Conservation (phyloP, 2,329 filamentous ascomycete species). For the Diplodia sapinea region DNA sequence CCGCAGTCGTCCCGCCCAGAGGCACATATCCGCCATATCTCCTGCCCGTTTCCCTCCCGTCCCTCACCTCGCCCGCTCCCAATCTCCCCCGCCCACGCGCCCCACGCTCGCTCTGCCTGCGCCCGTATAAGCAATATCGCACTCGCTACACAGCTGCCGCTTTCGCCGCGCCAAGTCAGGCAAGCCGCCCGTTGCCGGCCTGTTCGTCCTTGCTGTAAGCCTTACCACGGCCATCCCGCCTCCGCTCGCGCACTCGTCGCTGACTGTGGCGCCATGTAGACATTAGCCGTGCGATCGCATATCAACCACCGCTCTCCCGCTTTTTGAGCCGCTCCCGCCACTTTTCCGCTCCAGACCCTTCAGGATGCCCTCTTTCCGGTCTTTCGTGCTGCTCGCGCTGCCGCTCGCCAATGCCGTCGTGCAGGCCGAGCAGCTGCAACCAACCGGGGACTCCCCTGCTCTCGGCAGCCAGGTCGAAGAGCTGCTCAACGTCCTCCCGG, state of each 20-base stretch:
- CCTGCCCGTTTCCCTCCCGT: neutral
- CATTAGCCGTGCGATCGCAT: constrained; percentile 9
- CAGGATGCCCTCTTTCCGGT: constrained; percentile 37
- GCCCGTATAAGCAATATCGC: constrained; percentile 14
- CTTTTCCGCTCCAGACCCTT: neutral
- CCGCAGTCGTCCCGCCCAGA: constrained; percentile 9
- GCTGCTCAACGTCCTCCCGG: constrained; percentile 59
- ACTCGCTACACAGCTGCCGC: constrained; percentile 10
- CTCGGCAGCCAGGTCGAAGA: constrained; percentile 53
- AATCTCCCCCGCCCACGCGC: neutral
- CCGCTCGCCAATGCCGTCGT: constrained; percentile 40
- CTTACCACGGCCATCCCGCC: constrained; percentile 1
- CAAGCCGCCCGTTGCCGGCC: constrained; percentile 24
- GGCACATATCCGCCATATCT: constrained; percentile 5
- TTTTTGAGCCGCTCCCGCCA: neutral
- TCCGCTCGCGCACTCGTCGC: neutral
- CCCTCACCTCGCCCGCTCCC: neutral
- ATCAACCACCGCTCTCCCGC: constrained; percentile 2
- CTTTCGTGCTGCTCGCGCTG: constrained; percentile 41
- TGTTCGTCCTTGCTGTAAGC: constrained; percentile 1
- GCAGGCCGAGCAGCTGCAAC: constrained; percentile 36
- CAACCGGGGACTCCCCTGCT: constrained; percentile 39
- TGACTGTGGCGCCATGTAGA: constrained; percentile 21
- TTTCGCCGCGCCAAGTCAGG: neutral
- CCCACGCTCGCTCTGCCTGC: constrained; percentile 18